These are phyloP conservation scores for Talaromyces sp. DNA, from an alignment of 2,329 filamentous ascomycete genomes.

Conservation along the genomic window DNA sequence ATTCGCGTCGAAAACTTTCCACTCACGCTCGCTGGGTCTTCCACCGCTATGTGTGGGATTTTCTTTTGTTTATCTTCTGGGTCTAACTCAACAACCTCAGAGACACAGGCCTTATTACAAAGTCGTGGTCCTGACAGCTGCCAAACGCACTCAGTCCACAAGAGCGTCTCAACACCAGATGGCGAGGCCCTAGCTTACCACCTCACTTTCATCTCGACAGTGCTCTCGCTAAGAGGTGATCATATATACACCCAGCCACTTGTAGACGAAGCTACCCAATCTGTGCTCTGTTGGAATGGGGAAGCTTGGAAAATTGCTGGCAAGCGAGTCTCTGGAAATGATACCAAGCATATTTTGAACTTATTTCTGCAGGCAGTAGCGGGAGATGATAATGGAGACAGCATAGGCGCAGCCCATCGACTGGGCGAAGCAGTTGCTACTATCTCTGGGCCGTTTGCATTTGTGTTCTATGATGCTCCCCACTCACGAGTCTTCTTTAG, in stretches of 20 bases:
- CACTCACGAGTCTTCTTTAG: slow-evolving; percentile 73
- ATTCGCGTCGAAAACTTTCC: not conserved
- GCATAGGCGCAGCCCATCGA: slow-evolving; percentile 26
- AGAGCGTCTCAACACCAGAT: slow-evolving; percentile 22
- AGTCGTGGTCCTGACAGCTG: slow-evolving; percentile 51
- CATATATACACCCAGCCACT: slow-evolving; percentile 74
- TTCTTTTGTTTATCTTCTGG: slow-evolving; percentile 50
- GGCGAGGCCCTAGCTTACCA: slow-evolving; percentile 37
- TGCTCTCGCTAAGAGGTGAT: slow-evolving; percentile 84
- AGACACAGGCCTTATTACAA: slow-evolving; percentile 38
- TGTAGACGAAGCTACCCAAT: slow-evolving; percentile 57
- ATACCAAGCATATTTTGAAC: slow-evolving; percentile 71
- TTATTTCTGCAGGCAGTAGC: slow-evolving; percentile 54
- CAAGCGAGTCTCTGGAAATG: slow-evolving; percentile 68
- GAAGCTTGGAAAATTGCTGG: slow-evolving; percentile 81
- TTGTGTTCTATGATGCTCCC: slow-evolving; percentile 74
- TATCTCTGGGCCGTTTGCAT: slow-evolving; percentile 84
- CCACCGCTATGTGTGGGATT: slow-evolving; percentile 52
- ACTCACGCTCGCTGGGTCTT: not conserved
- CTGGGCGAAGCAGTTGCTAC: slow-evolving; percentile 55
- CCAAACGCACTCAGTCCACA: slow-evolving; percentile 34
- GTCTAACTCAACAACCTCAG: slow-evolving; percentile 33
- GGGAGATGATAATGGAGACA: slow-evolving; percentile 9
- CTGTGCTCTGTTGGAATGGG: slow-evolving; percentile 92
- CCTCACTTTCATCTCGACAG: slow-evolving; percentile 75